Conservation (phyloP, 129 eudicot genomes). For the Arctium lappa region DNA sequence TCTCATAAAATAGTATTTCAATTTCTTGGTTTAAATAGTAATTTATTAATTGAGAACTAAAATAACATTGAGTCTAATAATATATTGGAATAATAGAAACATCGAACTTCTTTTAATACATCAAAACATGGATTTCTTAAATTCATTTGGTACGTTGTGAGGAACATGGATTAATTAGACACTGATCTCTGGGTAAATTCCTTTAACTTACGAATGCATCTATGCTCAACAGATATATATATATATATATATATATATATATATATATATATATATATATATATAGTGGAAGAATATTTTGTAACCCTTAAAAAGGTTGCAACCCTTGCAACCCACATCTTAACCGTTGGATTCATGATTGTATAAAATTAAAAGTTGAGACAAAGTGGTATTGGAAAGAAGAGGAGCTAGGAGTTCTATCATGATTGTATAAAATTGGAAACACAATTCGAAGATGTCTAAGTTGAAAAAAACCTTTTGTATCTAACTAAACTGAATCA, state of each 20-base stretch:
- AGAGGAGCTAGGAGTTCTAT: background rate
- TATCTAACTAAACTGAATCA: background rate
- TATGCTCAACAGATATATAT: background rate
- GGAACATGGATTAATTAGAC: background rate
- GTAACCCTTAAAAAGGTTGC: too few species aligned
- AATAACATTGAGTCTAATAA: background rate
- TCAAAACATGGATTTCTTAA: background rate
- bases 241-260: too few species aligned
- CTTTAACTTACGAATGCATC: background rate
- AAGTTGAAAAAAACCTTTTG: background rate
- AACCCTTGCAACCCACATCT: too few species aligned
- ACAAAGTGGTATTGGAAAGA: background rate
- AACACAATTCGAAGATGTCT: background rate
- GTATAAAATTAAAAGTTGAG: too few species aligned
- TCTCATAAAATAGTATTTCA: background rate
- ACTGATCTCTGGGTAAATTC: background rate
- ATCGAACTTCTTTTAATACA: background rate
- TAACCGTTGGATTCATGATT: too few species aligned
- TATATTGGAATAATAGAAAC: background rate
- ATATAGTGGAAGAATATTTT: too few species aligned
- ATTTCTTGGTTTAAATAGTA: background rate
- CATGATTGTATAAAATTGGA: background rate
- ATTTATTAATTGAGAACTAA: background rate
- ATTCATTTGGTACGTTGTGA: background rate
- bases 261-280: too few species aligned